A percentile compares a stretch with the other conserved stretches of the same genome.
Conservation (phyloP, 805 yeast species). For the Metschnikowia proteae region DNA sequence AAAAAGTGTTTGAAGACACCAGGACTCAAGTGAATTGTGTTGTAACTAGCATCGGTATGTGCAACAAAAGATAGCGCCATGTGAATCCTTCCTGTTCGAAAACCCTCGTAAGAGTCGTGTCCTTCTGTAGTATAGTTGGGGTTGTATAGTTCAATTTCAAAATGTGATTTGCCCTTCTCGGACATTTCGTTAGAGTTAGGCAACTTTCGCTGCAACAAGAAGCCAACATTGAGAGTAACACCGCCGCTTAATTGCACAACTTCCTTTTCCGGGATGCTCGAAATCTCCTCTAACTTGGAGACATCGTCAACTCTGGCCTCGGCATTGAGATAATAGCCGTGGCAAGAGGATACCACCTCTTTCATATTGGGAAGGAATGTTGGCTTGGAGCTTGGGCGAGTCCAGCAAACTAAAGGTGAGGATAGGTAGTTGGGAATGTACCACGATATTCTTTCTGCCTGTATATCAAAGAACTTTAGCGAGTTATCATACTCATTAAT, state of each 20-base stretch:
- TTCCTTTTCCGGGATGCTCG: constrained; percentile 40
- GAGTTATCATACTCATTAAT: constrained; percentile 70
- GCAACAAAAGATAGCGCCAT: constrained; percentile 41
- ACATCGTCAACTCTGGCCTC: constrained; percentile 3
- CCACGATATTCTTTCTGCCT: constrained; percentile 59
- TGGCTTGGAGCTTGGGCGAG: constrained; percentile 42
- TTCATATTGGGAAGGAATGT: constrained; percentile 46
- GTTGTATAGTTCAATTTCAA: constrained; percentile 52
- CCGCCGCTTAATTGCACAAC: constrained; percentile 61
- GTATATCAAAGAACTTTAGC: constrained; percentile 58
- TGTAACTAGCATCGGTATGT: constrained; percentile 43
- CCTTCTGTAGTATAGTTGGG: constrained; percentile 44
- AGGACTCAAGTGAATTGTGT: constrained; percentile 77
- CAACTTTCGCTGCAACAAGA: constrained; percentile 48
- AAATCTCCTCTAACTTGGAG: neutral
- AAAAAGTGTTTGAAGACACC: constrained; percentile 62
- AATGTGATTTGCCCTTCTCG: constrained; percentile 53
- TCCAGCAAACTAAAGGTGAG: constrained; percentile 51
- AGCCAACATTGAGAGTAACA: constrained; percentile 54
- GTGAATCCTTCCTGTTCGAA: constrained; percentile 37
- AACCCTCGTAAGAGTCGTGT: constrained; percentile 41
- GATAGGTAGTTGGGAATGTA: constrained; percentile 74
- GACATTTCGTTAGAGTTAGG: constrained; percentile 35
- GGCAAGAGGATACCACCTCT: constrained; percentile 41
- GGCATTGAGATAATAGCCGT: constrained; percentile 46